phyloP scores from a whole-genome alignment of 1,284 basidiomycete genomes.

The Vanrija pseudolonga region DNA sequence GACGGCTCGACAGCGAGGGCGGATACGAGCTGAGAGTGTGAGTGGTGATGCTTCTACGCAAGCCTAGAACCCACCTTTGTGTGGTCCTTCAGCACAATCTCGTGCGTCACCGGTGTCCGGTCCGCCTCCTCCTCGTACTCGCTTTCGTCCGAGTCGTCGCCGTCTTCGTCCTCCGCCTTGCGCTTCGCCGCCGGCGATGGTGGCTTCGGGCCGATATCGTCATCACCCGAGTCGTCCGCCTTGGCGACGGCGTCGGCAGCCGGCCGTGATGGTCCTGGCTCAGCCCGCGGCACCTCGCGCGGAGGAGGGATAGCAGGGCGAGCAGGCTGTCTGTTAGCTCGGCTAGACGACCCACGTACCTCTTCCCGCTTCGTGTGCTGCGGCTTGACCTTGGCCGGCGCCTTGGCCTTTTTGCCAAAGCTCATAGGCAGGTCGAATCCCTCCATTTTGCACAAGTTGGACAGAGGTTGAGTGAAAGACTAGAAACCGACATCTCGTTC shows the following conservation, averaged over 20 bases:
- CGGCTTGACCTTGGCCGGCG: constrained; percentile 23
- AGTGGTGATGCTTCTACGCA: not conserved
- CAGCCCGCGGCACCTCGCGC: not conserved
- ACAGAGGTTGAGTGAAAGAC: not conserved
- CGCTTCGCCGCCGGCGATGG: constrained; percentile 27
- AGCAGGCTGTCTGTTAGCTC: not conserved
- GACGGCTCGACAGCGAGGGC: constrained; percentile 88
- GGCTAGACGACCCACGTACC: not conserved
- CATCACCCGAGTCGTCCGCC: constrained; percentile 16
- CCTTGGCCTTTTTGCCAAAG: constrained; percentile 50
- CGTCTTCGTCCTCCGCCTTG: constrained; percentile 26
- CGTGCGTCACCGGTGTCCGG: constrained; percentile 58
- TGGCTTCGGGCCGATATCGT: constrained; percentile 35
- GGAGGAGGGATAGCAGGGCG: not conserved
- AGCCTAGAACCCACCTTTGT: constrained; percentile 63
- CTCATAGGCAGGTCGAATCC: constrained; percentile 47
- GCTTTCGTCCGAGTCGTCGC: constrained; percentile 18
- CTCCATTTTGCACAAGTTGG: constrained; percentile 33
- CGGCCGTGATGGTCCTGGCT: constrained; percentile 13
- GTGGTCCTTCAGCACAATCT: constrained; percentile 87
- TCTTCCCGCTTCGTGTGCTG: constrained; percentile 43
- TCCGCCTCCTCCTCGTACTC: constrained; percentile 44
- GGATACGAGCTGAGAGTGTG: constrained; percentile 63
- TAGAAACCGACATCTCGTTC: not conserved
- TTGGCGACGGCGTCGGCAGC: not conserved